Base-by-base conservation (phyloP, 1,284 basidiomycete genomes). In the Lentinula novae-zelandiae region DNA sequence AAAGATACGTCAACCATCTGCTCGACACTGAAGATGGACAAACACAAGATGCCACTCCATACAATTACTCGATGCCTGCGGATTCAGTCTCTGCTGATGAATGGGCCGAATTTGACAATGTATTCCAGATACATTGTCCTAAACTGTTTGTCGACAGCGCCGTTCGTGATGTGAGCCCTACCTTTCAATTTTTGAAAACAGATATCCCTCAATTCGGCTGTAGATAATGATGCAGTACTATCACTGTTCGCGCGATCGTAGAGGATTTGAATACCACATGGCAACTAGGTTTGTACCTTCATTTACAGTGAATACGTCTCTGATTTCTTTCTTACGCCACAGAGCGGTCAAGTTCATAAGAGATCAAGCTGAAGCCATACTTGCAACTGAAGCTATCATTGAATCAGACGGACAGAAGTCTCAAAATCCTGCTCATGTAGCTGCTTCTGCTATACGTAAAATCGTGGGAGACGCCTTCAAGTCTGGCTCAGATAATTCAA, bases 201-300 rank as follows among this genome's bases (percentile, higher is more conserved):
- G 56, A 53, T 34, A 58, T 62, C 15, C 59, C 49, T 58, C 15
- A 58, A 57, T 62, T 38, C 7, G 59, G 33, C 38, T 34, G 53
- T 62, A 95, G 85, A 85, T 96, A 62, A 79, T 96, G 70, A 84
- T 93, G 75, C 90, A 93, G 71, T 98, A 98, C 74, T 95, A 95
- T 71, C 91, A 92, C 71, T 92, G 90, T 68, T 92, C 89, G 52
- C 82, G 86, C 52, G 82, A 87, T 27, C 77, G 85, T 48, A 83
- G 89, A 65, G 90, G 92, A 3, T 86, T 93, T 60, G 90, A 95
- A 69, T 98, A 96, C 71, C 92, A 93, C 68, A 85, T 95, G 78
- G 92, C 93, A 3, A 87, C 91, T 20, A 84, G 89, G 92, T 92
- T 71, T 65, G 83, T 73, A 51, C 54, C 15, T 34, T 27, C 20